These are phyloP conservation scores for Dioscorea dumetorum DNA, from an alignment of 106 monocot genomes.

Conservation along the genomic window DNA sequence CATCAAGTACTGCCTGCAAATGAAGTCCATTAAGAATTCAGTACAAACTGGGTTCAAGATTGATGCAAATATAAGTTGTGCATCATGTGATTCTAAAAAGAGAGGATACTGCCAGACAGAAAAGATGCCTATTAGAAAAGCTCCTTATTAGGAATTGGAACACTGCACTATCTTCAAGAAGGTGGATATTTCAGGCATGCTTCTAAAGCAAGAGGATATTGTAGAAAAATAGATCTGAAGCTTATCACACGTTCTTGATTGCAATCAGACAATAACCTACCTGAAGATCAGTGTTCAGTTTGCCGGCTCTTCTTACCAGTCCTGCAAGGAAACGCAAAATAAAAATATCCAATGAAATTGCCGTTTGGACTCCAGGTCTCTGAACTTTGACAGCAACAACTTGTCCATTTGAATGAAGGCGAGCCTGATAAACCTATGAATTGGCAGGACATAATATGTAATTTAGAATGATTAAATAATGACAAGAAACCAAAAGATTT, in stretches of 20 bases:
- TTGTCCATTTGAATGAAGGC: conserved; percentile 56
- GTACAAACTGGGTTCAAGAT: conserved; percentile 2
- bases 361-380: conserved; percentile 96
- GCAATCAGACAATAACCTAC: conserved; percentile 16
- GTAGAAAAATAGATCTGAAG: too few species aligned
- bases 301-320: conserved; percentile 55
- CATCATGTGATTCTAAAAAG: neutral
- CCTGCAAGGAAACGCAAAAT: conserved; percentile 87
- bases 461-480: too few species aligned
- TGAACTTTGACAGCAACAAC: conserved; percentile 98
- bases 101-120: too few species aligned
- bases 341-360: conserved; percentile 95
- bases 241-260: conserved; percentile 4
- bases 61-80: neutral
- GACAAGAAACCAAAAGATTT: too few species aligned
- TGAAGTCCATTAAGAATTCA: conserved; percentile 19
- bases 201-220: too few species aligned
- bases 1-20: conserved; percentile 92
- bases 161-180: too few species aligned
- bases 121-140: too few species aligned
- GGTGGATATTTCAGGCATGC: too few species aligned
- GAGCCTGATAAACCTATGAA: conserved; percentile 92
- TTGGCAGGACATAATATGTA: conserved; percentile 2
- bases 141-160: too few species aligned
- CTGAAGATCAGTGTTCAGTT: conserved; percentile 90